Percentiles rank a stretch among this genome's conserved stretches.
phyloP scores from a whole-genome alignment of 2,329 filamentous ascomycete species.

The Colletotrichum musicola region DNA sequence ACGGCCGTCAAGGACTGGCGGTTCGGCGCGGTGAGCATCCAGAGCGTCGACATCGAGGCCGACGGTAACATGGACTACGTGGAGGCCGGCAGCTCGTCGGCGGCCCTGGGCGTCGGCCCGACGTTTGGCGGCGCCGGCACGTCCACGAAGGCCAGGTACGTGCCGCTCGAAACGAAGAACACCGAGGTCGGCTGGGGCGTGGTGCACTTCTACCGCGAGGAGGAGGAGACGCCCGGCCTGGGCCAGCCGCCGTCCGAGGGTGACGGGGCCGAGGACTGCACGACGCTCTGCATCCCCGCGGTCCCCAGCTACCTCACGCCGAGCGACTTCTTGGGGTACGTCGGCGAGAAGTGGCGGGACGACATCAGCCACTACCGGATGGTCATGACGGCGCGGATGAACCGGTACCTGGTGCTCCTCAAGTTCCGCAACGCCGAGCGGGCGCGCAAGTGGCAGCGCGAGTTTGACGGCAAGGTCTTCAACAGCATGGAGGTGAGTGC shows the following conservation, averaged over 20 bases:
- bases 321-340: constrained; percentile 89
- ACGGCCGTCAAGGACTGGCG: constrained; percentile 79
- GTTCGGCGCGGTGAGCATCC: constrained; percentile 81
- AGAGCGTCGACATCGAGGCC: constrained; percentile 82
- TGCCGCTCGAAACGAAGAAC: constrained; percentile 76
- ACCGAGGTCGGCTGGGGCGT: constrained; percentile 92
- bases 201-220: constrained; percentile 92
- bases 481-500: constrained; percentile 84
- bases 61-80: constrained; percentile 46
- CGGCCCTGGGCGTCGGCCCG: constrained; percentile 66
- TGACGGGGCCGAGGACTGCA: constrained; percentile 73
- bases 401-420: constrained; percentile 94
- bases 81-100: constrained; percentile 58
- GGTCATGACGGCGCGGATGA: constrained; percentile 89
- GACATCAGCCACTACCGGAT: constrained; percentile 94
- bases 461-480: constrained; percentile 94
- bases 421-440: constrained; percentile 85
- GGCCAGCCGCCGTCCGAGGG: constrained; percentile 45
- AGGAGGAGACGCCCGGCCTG: constrained; percentile 76
- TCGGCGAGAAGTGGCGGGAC: constrained; percentile 87
- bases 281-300: constrained; percentile 91
- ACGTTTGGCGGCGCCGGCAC: constrained; percentile 72
- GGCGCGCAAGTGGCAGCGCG: constrained; percentile 83
- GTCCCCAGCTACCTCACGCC: constrained; percentile 95
- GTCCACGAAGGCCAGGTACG: constrained; percentile 85